Evolutionary conservation across 2,329 filamentous ascomycete genomes (phyloP).

Genomic region (Cladosporium phlei): DNA sequence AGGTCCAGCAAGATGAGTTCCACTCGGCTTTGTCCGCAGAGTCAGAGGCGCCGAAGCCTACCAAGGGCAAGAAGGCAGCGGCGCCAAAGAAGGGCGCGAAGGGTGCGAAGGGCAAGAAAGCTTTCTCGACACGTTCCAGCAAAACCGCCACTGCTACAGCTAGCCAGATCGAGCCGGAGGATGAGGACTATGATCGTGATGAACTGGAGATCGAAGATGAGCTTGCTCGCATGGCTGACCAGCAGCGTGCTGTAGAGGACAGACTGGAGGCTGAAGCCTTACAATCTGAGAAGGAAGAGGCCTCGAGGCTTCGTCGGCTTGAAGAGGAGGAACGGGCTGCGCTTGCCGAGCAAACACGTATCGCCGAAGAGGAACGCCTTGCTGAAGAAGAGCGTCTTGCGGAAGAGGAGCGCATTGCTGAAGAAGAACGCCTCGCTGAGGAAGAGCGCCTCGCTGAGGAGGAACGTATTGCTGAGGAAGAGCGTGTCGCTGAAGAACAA

Average conservation of each 20-base stretch:
- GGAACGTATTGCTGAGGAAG: slow-evolving; percentile 1
- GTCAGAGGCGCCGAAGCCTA: slow-evolving; percentile 17
- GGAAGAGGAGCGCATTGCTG: slow-evolving; percentile 3
- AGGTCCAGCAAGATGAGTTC: neutral
- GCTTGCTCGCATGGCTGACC: slow-evolving; percentile 27
- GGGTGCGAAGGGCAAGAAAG: slow-evolving; percentile 25
- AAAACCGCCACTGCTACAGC: slow-evolving; percentile 20
- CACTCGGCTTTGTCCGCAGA: slow-evolving; percentile 2
- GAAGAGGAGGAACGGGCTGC: slow-evolving; percentile 1
- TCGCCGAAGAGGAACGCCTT: slow-evolving; percentile 10
- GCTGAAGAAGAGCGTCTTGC: slow-evolving; percentile 1
- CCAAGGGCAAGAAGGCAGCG: slow-evolving; percentile 24
- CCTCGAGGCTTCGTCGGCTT: slow-evolving; percentile 1
- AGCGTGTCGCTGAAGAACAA: neutral
- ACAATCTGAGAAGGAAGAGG: slow-evolving; percentile 19
- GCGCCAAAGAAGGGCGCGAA: slow-evolving; percentile 20
- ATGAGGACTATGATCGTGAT: slow-evolving; percentile 21
- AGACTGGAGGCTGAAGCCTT: slow-evolving; percentile 47
- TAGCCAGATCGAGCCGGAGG: slow-evolving; percentile 17
- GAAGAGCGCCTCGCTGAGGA: slow-evolving; percentile 1
- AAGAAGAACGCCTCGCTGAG: slow-evolving; percentile 4
- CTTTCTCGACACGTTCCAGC: slow-evolving; percentile 23
- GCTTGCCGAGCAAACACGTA: neutral
- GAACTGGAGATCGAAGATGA: slow-evolving; percentile 32
- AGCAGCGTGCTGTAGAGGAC: slow-evolving; percentile 18